phyloP scores from a whole-genome alignment of 345 rosid species.

The Pelargonium nanum region DNA sequence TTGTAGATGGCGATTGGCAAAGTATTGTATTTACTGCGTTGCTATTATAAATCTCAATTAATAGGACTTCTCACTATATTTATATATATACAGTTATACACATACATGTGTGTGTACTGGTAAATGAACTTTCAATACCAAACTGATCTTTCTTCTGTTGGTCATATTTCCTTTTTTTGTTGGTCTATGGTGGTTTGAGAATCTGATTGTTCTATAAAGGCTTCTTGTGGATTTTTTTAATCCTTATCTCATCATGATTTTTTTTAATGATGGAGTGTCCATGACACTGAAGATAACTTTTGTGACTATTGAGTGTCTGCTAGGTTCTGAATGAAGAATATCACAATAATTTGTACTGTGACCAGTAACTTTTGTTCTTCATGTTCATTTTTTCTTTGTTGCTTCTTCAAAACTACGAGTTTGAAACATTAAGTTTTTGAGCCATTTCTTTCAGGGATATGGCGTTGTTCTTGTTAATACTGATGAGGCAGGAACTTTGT shows the following conservation, averaged over 20 bases:
- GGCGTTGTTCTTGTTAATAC: constrained; percentile 87
- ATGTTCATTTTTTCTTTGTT: neutral
- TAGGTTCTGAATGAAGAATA: neutral
- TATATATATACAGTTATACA: too few relatives aligned
- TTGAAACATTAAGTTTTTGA: constrained; percentile 4
- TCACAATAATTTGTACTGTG: neutral
- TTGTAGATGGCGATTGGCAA: too few relatives aligned
- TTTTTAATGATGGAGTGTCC: neutral
- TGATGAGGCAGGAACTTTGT: constrained; percentile 69
- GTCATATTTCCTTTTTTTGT: too few relatives aligned
- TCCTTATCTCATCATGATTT: neutral
- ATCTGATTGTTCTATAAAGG: too few relatives aligned
- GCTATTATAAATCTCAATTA: too few relatives aligned
- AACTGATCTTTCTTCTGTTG: too few relatives aligned
- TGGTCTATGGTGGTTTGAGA: too few relatives aligned
- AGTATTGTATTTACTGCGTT: too few relatives aligned
- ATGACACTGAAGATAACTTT: neutral
- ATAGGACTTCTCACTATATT: too few relatives aligned
- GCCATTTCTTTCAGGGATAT: constrained; percentile 41
- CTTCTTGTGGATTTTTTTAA: too few relatives aligned
- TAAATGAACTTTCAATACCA: too few relatives aligned
- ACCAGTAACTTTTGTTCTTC: neutral
- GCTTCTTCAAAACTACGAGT: neutral
- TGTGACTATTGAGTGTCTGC: neutral
- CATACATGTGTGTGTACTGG: too few relatives aligned